These are phyloP conservation scores for Candida methanosorbosa DNA, from an alignment of 805 yeast genomes.

Conservation along the genomic window DNA sequence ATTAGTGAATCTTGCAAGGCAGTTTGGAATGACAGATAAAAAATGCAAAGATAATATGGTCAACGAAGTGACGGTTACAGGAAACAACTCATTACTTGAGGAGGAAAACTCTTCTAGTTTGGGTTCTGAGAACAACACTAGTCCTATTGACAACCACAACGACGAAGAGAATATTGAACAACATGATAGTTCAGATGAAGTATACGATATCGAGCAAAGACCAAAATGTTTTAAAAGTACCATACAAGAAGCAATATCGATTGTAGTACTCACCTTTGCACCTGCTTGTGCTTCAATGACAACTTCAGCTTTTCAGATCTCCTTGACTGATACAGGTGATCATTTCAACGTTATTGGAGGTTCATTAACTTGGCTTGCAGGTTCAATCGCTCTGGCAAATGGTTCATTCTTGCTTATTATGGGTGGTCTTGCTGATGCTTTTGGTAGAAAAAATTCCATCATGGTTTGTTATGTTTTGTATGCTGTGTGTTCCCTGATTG, in stretches of 20 bases:
- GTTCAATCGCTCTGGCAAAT: constrained; percentile 31
- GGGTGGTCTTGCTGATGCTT: constrained; percentile 39
- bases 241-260: constrained; percentile 25
- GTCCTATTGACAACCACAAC: background rate
- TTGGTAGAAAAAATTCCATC: constrained; percentile 35
- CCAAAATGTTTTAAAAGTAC: constrained; percentile 27
- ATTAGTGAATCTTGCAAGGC: no score
- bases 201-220: constrained; percentile 22
- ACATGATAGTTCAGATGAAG: background rate
- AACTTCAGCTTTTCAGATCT: constrained; percentile 26
- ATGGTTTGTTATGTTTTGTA: constrained; percentile 24
- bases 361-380: constrained; percentile 32
- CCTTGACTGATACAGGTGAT: constrained; percentile 26
- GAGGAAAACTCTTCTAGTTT: no score
- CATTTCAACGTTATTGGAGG: constrained; percentile 31
- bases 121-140: background rate
- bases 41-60: no score
- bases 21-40: no score
- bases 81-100: no score
- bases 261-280: constrained; percentile 27
- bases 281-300: constrained; percentile 33
- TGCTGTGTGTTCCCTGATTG: constrained; percentile 19
- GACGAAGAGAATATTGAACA: background rate
- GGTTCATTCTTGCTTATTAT: constrained; percentile 34
- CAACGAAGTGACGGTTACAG: no score